These are phyloP conservation scores for Polygonum aviculare DNA, from an alignment of 148 eudicot genomes.

Conservation along the genomic window DNA sequence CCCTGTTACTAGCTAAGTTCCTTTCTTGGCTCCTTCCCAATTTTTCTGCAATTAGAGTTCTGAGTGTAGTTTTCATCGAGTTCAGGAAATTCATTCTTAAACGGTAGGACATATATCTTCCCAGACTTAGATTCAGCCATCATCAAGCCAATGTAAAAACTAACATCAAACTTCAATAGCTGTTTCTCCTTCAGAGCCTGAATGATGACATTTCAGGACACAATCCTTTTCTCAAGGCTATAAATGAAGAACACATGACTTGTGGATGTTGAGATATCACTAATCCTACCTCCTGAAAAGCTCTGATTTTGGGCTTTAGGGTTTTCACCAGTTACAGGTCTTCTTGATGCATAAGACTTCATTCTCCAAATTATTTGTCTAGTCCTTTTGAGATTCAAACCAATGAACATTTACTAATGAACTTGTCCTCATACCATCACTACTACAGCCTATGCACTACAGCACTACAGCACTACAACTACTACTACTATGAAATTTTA, in stretches of 20 bases:
- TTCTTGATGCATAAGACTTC: too few relatives aligned
- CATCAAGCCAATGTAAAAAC: background rate
- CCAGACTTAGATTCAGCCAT: background rate
- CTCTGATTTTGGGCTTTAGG: constrained; percentile 22
- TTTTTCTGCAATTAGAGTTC: too few relatives aligned
- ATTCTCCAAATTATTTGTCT: too few relatives aligned
- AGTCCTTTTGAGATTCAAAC: too few relatives aligned
- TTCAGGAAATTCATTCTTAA: background rate
- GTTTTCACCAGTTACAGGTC: constrained; percentile 5
- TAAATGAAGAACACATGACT: background rate
- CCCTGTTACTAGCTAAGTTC: too few relatives aligned
- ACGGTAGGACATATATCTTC: background rate
- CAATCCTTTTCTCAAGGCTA: constrained; percentile 5
- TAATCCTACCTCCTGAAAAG: constrained; percentile 14
- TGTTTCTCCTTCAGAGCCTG: background rate
- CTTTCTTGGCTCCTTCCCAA: too few relatives aligned
- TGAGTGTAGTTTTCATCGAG: background rate
- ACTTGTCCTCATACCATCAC: too few relatives aligned
- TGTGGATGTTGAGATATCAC: constrained; percentile 1
- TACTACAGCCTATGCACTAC: too few relatives aligned
- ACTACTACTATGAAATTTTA: too few relatives aligned
- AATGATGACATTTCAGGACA: background rate
- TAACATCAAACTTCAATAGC: background rate
- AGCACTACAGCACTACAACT: too few relatives aligned
- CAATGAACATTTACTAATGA: too few relatives aligned